Conservation (phyloP, 2,329 filamentous ascomycete genomes). For the Paraphaeosphaeria minitans region DNA sequence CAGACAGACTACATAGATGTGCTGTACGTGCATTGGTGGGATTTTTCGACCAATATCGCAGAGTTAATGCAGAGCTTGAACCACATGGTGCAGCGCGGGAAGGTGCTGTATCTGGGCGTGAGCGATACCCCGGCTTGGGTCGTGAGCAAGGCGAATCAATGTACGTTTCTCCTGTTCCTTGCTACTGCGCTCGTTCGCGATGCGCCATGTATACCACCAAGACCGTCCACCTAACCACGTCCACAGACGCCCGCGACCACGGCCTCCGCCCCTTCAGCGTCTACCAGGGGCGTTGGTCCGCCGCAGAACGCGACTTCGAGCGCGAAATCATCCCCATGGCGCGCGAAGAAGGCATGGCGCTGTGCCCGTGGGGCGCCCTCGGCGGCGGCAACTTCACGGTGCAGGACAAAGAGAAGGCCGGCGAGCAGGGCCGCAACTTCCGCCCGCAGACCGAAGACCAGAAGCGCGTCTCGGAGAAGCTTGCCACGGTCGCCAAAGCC, state of each 20-base stretch:
- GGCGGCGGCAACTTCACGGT: slow-evolving; percentile 54
- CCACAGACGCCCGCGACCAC: slow-evolving; percentile 66
- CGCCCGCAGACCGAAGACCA: slow-evolving; percentile 55
- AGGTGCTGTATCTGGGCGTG: slow-evolving; percentile 48
- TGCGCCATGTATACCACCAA: slow-evolving; percentile 3
- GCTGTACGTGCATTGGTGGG: slow-evolving; percentile 51
- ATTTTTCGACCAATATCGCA: slow-evolving; percentile 44
- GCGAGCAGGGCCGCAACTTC: slow-evolving; percentile 44
- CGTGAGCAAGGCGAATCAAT: slow-evolving; percentile 55
- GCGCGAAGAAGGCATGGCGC: slow-evolving; percentile 65
- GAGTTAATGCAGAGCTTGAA: slow-evolving; percentile 49
- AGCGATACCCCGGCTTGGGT: slow-evolving; percentile 50
- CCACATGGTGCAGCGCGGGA: slow-evolving; percentile 40
- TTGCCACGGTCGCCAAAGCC: slow-evolving; percentile 63
- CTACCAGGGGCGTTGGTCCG: slow-evolving; percentile 70
- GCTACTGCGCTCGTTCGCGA: not conserved
- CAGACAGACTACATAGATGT: slow-evolving; percentile 50
- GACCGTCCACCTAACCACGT: not conserved
- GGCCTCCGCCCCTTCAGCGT: slow-evolving; percentile 73
- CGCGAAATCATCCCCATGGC: slow-evolving; percentile 72
- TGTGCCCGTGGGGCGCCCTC: slow-evolving; percentile 61
- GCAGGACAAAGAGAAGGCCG: slow-evolving; percentile 34
- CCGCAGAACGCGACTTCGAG: slow-evolving; percentile 68
- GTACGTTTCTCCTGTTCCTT: slow-evolving; percentile 26
- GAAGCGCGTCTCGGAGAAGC: slow-evolving; percentile 58